Evolutionary conservation across 2,329 filamentous ascomycete genomes (phyloP).

Genomic region (Trichoderma koningiopsis): DNA sequence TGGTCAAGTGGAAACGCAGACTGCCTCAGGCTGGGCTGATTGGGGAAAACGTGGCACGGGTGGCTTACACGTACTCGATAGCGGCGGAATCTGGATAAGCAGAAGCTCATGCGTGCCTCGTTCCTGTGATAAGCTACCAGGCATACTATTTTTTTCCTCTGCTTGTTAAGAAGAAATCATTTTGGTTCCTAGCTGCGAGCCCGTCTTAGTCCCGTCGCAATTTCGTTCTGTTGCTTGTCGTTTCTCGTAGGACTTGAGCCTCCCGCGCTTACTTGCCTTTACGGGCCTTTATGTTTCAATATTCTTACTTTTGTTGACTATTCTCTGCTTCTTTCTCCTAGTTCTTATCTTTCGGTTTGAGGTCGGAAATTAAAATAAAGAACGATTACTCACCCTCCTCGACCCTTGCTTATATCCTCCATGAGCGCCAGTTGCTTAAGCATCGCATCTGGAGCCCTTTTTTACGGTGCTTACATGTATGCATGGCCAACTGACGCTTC

Average conservation of each 20-base stretch:
- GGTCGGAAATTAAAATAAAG: neutral
- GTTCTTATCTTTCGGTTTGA: neutral
- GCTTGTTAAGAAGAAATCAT: neutral
- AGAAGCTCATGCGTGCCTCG: neutral
- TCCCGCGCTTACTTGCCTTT: neutral
- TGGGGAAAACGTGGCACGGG: neutral
- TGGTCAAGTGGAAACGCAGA: conserved; percentile 10
- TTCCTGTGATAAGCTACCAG: neutral
- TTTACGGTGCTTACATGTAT: neutral
- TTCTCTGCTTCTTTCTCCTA: neutral
- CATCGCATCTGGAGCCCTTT: neutral
- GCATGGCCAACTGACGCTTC: conserved; percentile 1
- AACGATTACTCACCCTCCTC: neutral
- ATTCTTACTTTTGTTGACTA: neutral
- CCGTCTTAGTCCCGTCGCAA: neutral
- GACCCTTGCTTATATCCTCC: neutral
- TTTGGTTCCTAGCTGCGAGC: neutral
- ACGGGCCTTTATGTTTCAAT: neutral
- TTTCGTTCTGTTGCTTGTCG: neutral
- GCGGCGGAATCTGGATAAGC: conserved; percentile 7
- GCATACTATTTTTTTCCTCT: neutral
- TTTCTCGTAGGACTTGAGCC: neutral
- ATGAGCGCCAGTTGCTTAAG: neutral
- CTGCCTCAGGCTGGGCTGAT: neutral
- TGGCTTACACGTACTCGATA: conserved; percentile 10